phyloP scores from a whole-genome alignment of 2,329 filamentous ascomycete species.

The Ophiostoma quercus region DNA sequence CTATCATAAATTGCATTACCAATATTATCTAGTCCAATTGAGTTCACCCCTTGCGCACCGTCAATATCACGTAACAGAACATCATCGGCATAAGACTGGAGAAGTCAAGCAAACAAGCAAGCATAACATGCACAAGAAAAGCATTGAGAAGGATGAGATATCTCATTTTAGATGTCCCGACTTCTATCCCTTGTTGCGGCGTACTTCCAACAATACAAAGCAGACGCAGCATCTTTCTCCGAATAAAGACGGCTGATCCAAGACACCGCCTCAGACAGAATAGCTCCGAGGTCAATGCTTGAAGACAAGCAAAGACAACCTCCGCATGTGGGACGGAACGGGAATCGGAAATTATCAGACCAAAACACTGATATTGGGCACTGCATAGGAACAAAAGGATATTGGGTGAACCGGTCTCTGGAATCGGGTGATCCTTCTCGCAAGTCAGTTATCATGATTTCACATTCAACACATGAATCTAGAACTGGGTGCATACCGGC shows the following conservation, averaged over 20 bases:
- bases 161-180: constrained; percentile 8
- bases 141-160: background rate
- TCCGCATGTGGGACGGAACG: background rate
- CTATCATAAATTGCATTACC: background rate
- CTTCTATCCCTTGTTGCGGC: constrained; percentile 10
- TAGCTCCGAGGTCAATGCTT: background rate
- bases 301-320: background rate
- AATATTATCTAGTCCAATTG: background rate
- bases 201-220: constrained; percentile 10
- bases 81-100: background rate
- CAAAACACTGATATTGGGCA: background rate
- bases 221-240: background rate
- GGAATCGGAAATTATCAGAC: background rate
- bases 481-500: background rate
- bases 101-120: background rate
- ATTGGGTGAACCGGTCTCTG: background rate
- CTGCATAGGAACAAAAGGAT: background rate
- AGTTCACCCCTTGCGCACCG: background rate
- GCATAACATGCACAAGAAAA: background rate
- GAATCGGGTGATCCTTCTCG: background rate
- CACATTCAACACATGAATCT: background rate
- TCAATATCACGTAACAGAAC: background rate
- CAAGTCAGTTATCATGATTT: background rate
- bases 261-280: constrained; percentile 10
- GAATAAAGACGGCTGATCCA: constrained; percentile 13